A percentile compares a stretch with the other conserved stretches of the same genome.
phyloP scores from a whole-genome alignment of 163 green algal species.

The Chlamydomonas reinhardtii region DNA sequence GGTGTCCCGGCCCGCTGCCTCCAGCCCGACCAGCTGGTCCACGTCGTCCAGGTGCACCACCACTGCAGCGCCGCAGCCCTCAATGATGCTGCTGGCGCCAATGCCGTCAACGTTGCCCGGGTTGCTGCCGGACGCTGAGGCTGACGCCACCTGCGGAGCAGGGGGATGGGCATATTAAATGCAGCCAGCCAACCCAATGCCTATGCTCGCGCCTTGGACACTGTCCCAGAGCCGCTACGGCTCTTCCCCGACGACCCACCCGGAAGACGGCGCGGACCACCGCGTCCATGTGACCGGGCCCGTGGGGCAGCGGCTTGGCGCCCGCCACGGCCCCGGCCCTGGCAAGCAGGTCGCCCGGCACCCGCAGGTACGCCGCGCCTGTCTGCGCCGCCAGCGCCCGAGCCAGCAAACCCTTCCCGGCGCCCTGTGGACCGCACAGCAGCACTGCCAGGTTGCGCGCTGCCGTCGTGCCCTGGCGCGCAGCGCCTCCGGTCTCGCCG shows the following conservation, averaged over 20 bases:
- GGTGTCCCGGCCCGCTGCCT: background rate
- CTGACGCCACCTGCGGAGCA: background rate
- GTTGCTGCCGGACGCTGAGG: background rate
- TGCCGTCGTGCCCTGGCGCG: no score
- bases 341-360: conserved; percentile 42
- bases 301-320: background rate
- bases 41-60: conserved; percentile 30
- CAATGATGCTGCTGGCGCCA: background rate
- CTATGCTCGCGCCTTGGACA: no score
- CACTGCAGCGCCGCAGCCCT: background rate
- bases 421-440: conserved; percentile 70
- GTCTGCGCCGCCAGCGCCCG: conserved; percentile 86
- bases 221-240: background rate
- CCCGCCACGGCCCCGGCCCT: no score
- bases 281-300: background rate
- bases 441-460: conserved; percentile 39
- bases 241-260: background rate
- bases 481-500: no score
- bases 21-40: background rate
- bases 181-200: no score
- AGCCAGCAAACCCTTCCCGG: conserved; percentile 90
- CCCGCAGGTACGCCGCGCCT: conserved; percentile 85
- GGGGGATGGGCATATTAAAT: no score
- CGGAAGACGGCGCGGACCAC: background rate
- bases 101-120: no score